phyloP scores from a whole-genome alignment of 2,329 filamentous ascomycete species.

The Acephala macrosclerotiorum region DNA sequence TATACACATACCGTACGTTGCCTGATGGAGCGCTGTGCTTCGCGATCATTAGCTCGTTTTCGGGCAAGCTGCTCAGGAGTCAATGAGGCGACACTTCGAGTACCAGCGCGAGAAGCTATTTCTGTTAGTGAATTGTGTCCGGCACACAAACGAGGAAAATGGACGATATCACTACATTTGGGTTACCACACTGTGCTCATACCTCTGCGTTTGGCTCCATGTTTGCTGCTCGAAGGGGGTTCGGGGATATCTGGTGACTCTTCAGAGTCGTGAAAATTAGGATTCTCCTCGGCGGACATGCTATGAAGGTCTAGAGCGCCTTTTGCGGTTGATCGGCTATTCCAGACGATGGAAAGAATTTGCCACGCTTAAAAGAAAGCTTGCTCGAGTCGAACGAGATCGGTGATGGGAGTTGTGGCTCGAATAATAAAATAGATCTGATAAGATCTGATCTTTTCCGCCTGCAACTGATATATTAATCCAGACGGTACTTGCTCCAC shows the following conservation, averaged over 20 bases:
- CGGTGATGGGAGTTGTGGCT: neutral
- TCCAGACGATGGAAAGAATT: neutral
- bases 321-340: neutral
- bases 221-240: conserved; percentile 21
- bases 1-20: conserved; percentile 2
- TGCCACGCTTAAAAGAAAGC: neutral
- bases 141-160: neutral
- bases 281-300: conserved; percentile 31
- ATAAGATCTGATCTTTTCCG: neutral
- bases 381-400: neutral
- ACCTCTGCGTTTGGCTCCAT: conserved; percentile 39
- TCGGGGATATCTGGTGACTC: conserved; percentile 12
- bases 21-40: conserved; percentile 79
- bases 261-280: conserved; percentile 17
- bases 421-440: neutral
- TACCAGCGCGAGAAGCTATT: conserved; percentile 51
- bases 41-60: conserved; percentile 89
- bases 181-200: conserved; percentile 20
- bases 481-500: neutral
- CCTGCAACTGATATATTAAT: neutral
- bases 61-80: conserved; percentile 86
- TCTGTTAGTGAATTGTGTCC: conserved; percentile 26
- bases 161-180: neutral
- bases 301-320: conserved; percentile 2
- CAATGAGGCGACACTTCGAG: conserved; percentile 84